phyloP scores from a whole-genome alignment of 2,329 filamentous ascomycete genomes.

The Elsinoe perseae region DNA sequence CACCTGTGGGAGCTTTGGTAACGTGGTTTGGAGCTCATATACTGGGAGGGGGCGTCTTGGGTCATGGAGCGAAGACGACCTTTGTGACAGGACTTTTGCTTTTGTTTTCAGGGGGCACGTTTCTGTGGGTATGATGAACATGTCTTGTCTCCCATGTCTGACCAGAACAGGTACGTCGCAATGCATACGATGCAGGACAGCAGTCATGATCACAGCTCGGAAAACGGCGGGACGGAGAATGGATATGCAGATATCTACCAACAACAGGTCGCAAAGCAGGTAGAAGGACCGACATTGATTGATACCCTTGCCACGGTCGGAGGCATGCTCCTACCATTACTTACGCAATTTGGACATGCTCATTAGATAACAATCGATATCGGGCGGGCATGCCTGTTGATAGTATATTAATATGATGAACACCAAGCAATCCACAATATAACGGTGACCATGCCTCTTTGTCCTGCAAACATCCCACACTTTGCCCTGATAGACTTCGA shows the following conservation, averaged over 20 bases:
- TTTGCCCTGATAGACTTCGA: not conserved
- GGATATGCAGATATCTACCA: slow-evolving; percentile 27
- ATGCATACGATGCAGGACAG: slow-evolving; percentile 97
- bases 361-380: slow-evolving; percentile 41
- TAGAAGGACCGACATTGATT: slow-evolving; percentile 19
- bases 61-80: slow-evolving; percentile 52
- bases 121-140: slow-evolving; percentile 58
- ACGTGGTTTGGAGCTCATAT: slow-evolving; percentile 77
- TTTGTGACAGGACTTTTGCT: slow-evolving; percentile 92
- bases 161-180: slow-evolving; percentile 68
- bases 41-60: slow-evolving; percentile 54
- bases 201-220: slow-evolving; percentile 33
- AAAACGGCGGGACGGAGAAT: slow-evolving; percentile 40
- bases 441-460: not conserved
- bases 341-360: slow-evolving; percentile 72
- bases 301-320: slow-evolving; percentile 61
- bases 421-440: not conserved
- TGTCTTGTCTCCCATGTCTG: slow-evolving; percentile 1
- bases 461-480: not conserved
- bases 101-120: slow-evolving; percentile 92
- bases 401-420: not conserved
- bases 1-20: slow-evolving; percentile 72
- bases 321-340: slow-evolving; percentile 69
- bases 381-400: not conserved
- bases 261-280: slow-evolving; percentile 15